phyloP scores from a whole-genome alignment of 805 yeast genomes.

The Candida cerambycidarum region DNA sequence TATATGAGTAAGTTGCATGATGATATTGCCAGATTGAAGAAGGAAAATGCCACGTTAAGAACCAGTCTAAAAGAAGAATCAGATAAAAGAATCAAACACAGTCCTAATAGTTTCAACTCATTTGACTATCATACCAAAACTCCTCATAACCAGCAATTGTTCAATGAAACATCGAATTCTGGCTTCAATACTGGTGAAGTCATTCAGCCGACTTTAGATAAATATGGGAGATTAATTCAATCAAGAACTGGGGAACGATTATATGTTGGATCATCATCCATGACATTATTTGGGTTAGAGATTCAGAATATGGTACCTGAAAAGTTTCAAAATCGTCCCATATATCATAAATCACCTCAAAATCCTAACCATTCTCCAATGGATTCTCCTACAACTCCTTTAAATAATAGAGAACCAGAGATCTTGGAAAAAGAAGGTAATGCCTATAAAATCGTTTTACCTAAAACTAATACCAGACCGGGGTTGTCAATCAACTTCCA shows the following conservation, averaged over 20 bases:
- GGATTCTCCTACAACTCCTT: slow-evolving; percentile 3
- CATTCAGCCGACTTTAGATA: slow-evolving; percentile 69
- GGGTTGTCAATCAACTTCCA: slow-evolving; percentile 70
- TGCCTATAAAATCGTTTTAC: slow-evolving; percentile 68
- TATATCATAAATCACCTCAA: neutral
- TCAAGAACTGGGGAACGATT: slow-evolving; percentile 74
- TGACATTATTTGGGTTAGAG: slow-evolving; percentile 78
- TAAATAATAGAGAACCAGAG: slow-evolving; percentile 47
- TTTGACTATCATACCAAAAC: slow-evolving; percentile 17
- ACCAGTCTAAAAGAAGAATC: slow-evolving; percentile 37
- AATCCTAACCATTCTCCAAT: slow-evolving; percentile 7
- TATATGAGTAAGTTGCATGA: slow-evolving; percentile 67
- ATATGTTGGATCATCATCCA: slow-evolving; percentile 79
- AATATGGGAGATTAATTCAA: slow-evolving; percentile 68
- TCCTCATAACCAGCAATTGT: slow-evolving; percentile 15
- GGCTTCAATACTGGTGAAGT: slow-evolving; percentile 42
- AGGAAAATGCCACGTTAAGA: slow-evolving; percentile 61
- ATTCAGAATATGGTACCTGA: slow-evolving; percentile 62
- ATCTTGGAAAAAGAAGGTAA: slow-evolving; percentile 72
- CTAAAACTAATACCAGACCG: slow-evolving; percentile 66
- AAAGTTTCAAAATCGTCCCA: slow-evolving; percentile 12
- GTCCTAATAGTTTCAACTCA: slow-evolving; percentile 10
- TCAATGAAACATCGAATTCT: slow-evolving; percentile 13
- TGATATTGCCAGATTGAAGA: slow-evolving; percentile 62
- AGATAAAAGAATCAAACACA: slow-evolving; percentile 5